Evolutionary conservation across 768 basidiomycete species (phyloP), one percentile per base, ranked within the genome.

Genomic region (Gloeophyllum trabeum): DNA sequence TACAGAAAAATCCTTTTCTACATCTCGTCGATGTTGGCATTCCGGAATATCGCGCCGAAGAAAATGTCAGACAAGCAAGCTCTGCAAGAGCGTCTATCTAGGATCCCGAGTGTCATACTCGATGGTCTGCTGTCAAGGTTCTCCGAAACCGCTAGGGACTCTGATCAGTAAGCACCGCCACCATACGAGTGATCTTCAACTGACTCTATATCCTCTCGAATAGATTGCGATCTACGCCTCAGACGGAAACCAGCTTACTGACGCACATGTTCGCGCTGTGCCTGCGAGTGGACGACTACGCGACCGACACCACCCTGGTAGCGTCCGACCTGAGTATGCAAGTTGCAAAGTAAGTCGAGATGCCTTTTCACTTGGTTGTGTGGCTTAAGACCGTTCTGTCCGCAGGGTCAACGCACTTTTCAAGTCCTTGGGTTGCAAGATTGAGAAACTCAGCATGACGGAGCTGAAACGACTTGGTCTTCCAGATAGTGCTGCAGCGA

Each of bases 251-350:
- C 2, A 76, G 72, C 51, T 65, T 94, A 2, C 61, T 91, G 43
- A 76, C 85, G 1, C 75, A 89, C 52, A 71, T 92, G 54, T 82
- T 94, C 46, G 81, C 84, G 1, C 64, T 94, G 0, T 87, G 81
- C 52, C 72, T 96, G 22, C 76, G 73, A 39, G 56, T 91, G 5
- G 91, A 96, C 48, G 75, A 78, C 41, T 94, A 76, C 51, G 76
- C 78, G 0, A 73, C 80, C 0, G 81, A 96, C 48, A 69, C 79
- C 0, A 63, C 69, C 2, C 53, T 71, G 22, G 61, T 96, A 24
- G 85, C 90, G 2, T 63, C 69, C 5, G 93, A 96, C 60, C 60
- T 97, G 5, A 75, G 70, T 48, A 73, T 89, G 67, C 54, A 72
- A 3, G 53, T 71, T 7, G 40, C 66, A 4, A 78, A 76, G 92